phyloP scores from a whole-genome alignment of 164 flowering plant genomes.

The Saururus chinensis region DNA sequence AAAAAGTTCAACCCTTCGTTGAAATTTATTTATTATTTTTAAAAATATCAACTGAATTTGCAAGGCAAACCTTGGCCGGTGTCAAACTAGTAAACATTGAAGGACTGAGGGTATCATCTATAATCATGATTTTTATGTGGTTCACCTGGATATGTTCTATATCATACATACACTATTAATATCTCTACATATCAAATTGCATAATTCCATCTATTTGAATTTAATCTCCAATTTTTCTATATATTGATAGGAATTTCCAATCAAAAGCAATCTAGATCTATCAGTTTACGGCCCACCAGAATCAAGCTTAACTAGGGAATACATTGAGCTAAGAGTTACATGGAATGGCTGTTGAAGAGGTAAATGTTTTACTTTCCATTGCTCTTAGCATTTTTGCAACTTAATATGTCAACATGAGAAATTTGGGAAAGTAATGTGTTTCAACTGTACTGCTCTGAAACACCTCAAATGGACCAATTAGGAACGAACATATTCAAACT shows the following conservation, averaged over 20 bases:
- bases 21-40: no score
- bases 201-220: not conserved
- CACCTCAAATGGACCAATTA: conserved; percentile 25
- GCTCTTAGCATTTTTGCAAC: no score
- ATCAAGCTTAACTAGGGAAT: conserved; percentile 63
- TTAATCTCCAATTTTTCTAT: not conserved
- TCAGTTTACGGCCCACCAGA: conserved; percentile 75
- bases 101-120: conserved; percentile 44
- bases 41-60: no score
- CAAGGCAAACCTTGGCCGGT: no score
- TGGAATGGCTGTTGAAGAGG: conserved; percentile 75
- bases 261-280: no score
- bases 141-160: no score
- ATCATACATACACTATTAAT: no score
- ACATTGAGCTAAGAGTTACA: conserved; percentile 51
- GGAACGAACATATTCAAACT: conserved; percentile 46
- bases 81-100: conserved; percentile 85
- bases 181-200: no score
- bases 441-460: conserved; percentile 87
- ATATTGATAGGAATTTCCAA: no score
- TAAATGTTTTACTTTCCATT: no score
- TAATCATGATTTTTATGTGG: not conserved
- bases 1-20: no score
- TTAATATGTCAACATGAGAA: no score
- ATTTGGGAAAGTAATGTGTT: conserved; percentile 4